Conservation (phyloP, 805 yeast genomes). For the Yamadazyma ubonensis region DNA sequence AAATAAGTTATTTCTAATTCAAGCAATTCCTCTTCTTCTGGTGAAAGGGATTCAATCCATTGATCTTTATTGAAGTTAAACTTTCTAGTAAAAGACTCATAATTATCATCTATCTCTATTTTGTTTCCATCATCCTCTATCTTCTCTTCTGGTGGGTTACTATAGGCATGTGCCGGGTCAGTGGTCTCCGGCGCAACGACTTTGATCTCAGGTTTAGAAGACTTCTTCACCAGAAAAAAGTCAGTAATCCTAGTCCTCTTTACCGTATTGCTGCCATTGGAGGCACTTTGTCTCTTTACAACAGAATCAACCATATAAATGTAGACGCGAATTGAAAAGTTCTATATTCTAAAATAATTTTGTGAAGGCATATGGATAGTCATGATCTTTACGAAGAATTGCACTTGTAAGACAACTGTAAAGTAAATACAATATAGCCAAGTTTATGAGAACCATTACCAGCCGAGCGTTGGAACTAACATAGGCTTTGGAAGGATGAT, state of each 20-base stretch:
- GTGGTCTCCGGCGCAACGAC: too few relatives aligned
- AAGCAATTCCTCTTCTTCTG: conserved; percentile 52
- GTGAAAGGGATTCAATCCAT: conserved; percentile 51
- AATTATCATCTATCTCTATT: too few relatives aligned
- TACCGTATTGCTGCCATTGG: neutral
- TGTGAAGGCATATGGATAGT: conserved; percentile 44
- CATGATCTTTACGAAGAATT: conserved; percentile 46
- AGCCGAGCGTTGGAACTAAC: conserved; percentile 17
- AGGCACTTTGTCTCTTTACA: neutral
- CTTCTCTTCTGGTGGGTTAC: too few relatives aligned
- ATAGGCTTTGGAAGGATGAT: conserved; percentile 19
- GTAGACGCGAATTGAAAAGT: conserved; percentile 19
- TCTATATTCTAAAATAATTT: conserved; percentile 19
- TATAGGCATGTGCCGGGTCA: too few relatives aligned
- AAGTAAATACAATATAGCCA: conserved; percentile 32
- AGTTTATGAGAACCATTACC: conserved; percentile 19
- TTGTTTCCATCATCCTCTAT: too few relatives aligned
- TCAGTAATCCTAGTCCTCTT: conserved; percentile 17
- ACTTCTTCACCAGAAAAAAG: conserved; percentile 13
- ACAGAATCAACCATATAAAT: conserved; percentile 4
- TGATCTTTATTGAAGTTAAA: conserved; percentile 47
- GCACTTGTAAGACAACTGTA: conserved; percentile 46
- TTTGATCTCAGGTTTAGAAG: neutral
- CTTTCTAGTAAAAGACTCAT: too few relatives aligned
- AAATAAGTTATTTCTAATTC: conserved; percentile 67